Evolutionary conservation across 257 asterid genomes (phyloP).

Genomic region (Primulina eburnea): DNA sequence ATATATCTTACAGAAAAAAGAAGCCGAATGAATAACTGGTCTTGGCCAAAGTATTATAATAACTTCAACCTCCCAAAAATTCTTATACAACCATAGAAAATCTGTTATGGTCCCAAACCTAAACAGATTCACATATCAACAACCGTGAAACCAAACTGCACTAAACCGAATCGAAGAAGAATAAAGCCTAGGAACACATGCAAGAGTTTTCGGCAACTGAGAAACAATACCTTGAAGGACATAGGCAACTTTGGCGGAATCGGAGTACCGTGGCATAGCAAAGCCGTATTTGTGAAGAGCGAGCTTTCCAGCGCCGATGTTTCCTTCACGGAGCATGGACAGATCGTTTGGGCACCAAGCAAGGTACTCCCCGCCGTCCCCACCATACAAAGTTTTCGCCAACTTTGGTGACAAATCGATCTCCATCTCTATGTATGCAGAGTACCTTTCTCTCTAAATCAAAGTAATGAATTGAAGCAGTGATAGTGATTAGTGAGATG

Average conservation of each 20-base stretch:
- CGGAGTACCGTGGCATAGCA: constrained; percentile 50
- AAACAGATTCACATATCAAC: neutral
- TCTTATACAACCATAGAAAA: neutral
- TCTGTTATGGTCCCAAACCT: neutral
- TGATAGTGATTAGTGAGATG: neutral
- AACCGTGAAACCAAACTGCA: neutral
- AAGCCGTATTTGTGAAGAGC: constrained; percentile 45
- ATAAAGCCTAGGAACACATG: neutral
- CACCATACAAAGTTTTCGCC: constrained; percentile 43
- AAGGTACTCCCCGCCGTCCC: constrained; percentile 50
- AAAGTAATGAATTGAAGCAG: neutral
- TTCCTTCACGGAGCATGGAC: constrained; percentile 52
- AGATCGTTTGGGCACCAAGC: constrained; percentile 47
- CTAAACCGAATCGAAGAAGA: neutral
- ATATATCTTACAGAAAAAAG: neutral
- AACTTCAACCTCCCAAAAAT: neutral
- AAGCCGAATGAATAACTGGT: too few relatives aligned
- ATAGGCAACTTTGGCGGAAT: constrained; percentile 56
- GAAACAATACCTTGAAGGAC: constrained; percentile 48
- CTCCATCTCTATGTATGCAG: constrained; percentile 34
- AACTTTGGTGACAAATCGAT: constrained; percentile 48
- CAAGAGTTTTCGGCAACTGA: neutral
- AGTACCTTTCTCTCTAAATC: neutral
- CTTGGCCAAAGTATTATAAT: neutral
- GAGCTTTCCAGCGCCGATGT: constrained; percentile 51